A percentile compares a stretch with the other conserved stretches of the same genome.
phyloP scores from a whole-genome alignment of 345 rosid genomes.

The Arabidopsis suecica region DNA sequence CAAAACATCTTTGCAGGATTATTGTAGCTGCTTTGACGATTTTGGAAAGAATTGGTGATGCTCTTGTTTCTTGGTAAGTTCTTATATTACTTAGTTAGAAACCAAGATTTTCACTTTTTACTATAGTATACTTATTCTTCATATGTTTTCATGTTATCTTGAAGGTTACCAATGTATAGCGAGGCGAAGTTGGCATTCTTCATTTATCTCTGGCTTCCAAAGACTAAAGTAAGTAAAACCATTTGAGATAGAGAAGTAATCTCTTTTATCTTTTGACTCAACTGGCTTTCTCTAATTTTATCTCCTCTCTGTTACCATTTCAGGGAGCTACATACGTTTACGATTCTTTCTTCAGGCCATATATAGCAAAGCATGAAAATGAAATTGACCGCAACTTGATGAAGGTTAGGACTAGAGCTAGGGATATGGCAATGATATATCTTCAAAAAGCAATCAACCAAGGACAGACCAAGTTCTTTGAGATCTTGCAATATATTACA shows the following conservation, averaged over 20 bases:
- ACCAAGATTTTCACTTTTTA: background rate
- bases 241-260: background rate
- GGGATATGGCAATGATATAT: constrained; percentile 48
- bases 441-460: constrained; percentile 58
- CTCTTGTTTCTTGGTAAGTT: constrained; percentile 66
- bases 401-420: constrained; percentile 56
- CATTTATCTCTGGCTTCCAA: constrained; percentile 73
- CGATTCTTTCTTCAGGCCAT: constrained; percentile 56
- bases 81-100: background rate
- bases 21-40: constrained; percentile 67
- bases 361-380: constrained; percentile 58
- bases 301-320: constrained; percentile 6
- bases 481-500: constrained; percentile 53
- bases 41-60: constrained; percentile 73
- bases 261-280: background rate
- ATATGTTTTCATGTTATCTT: background rate
- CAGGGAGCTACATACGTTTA: constrained; percentile 69
- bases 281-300: background rate
- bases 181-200: constrained; percentile 81
- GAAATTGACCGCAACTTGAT: constrained; percentile 61
- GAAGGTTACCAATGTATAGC: constrained; percentile 77
- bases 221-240: constrained; percentile 61
- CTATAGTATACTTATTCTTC: background rate
- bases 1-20: constrained; percentile 56
- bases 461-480: constrained; percentile 57